These are phyloP conservation scores for Microstegium vimineum DNA, from an alignment of 176 grass and related monocot species.

Conservation along the genomic window DNA sequence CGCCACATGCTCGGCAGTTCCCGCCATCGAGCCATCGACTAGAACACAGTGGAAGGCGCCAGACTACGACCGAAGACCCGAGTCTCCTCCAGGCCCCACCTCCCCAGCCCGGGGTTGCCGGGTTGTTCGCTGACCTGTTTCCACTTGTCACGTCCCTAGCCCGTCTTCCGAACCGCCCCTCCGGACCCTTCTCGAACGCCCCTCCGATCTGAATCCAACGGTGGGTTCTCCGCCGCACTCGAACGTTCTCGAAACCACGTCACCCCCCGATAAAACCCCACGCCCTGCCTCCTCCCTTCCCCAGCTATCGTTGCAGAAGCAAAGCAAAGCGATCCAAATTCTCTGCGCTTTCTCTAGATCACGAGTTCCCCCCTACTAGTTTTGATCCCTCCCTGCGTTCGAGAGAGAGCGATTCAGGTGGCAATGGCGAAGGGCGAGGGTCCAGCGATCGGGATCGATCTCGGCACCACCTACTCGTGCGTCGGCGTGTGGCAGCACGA, in stretches of 20 bases:
- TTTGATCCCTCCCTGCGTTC: background rate
- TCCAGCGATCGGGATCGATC: conserved; percentile 69
- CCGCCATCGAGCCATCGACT: background rate
- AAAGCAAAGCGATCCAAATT: conserved; percentile 3
- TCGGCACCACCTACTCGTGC: conserved; percentile 83
- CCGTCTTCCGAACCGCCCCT: background rate
- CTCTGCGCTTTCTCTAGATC: background rate
- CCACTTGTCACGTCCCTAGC: background rate
- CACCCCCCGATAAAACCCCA: conserved; percentile 23
- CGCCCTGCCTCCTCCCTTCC: background rate
- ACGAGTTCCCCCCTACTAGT: background rate
- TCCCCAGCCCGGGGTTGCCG: too few species aligned
- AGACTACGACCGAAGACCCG: background rate
- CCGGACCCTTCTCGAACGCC: conserved; percentile 47
- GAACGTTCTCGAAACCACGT: conserved; percentile 57
- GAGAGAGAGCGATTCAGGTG: background rate
- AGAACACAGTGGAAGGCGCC: background rate
- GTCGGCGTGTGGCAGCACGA: conserved; percentile 89
- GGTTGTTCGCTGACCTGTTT: too few species aligned
- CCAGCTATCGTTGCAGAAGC: background rate
- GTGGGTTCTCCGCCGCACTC: background rate
- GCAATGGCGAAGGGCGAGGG: conserved; percentile 68
- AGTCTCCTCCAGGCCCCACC: background rate
- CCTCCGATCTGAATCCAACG: conserved; percentile 32
- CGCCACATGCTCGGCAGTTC: too few species aligned